These are phyloP conservation scores for Neopestalotiopsis sp. DNA, from an alignment of 2,329 filamentous ascomycete genomes.

Conservation along the genomic window DNA sequence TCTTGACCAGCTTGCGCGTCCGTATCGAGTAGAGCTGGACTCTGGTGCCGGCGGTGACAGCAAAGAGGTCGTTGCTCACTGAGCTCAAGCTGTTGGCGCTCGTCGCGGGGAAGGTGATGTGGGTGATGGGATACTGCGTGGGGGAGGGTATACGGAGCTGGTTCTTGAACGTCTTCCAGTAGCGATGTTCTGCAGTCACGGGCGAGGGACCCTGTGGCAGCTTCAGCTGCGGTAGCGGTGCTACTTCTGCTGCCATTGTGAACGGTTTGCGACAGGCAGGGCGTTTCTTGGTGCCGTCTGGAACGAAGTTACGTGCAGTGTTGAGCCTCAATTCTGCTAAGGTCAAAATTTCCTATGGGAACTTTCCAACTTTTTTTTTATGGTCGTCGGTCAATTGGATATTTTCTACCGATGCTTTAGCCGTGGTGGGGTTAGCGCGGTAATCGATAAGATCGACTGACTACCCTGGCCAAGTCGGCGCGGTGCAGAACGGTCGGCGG, in stretches of 20 bases:
- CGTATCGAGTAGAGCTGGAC: conserved; percentile 93
- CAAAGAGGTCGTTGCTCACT: conserved; percentile 75
- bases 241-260: conserved; percentile 84
- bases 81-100: conserved; percentile 50
- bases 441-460: neutral
- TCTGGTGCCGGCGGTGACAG: conserved; percentile 91
- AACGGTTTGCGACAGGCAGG: neutral
- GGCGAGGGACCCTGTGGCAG: conserved; percentile 82
- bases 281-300: conserved; percentile 2
- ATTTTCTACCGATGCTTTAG: conserved; percentile 16
- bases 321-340: neutral
- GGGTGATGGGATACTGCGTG: conserved; percentile 86
- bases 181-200: conserved; percentile 88
- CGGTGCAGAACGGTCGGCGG: neutral
- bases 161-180: conserved; percentile 96
- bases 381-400: conserved; percentile 23
- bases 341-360: conserved; percentile 12
- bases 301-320: neutral
- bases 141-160: conserved; percentile 89
- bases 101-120: conserved; percentile 76
- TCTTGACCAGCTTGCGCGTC: conserved; percentile 90
- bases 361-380: conserved; percentile 20
- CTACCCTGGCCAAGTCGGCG: neutral
- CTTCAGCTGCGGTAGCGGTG: conserved; percentile 80
- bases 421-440: neutral